phyloP scores from a whole-genome alignment of 768 basidiomycete species.

The Lactarius sp. region DNA sequence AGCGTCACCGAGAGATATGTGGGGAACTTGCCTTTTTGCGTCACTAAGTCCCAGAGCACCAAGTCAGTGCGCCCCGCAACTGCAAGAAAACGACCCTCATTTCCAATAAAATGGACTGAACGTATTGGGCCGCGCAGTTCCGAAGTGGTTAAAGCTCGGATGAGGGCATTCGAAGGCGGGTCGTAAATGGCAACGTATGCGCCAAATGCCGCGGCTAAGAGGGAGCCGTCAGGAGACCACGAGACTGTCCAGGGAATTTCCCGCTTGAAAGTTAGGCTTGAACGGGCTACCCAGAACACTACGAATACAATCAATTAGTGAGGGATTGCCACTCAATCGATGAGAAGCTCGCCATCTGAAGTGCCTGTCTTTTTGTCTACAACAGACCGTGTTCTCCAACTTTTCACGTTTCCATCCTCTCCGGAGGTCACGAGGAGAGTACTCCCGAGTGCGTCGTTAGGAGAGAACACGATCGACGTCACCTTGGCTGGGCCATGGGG shows the following conservation, averaged over 20 bases:
- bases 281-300: constrained; percentile 81
- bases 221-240: constrained; percentile 84
- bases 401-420: constrained; percentile 69
- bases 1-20: neutral
- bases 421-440: constrained; percentile 67
- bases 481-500: constrained; percentile 72
- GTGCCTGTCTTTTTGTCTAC: constrained; percentile 41
- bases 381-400: constrained; percentile 62
- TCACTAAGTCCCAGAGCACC: constrained; percentile 69
- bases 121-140: constrained; percentile 46
- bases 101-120: constrained; percentile 62
- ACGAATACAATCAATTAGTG: constrained; percentile 1
- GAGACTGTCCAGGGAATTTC: constrained; percentile 58
- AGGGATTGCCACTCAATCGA: neutral
- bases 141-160: constrained; percentile 50
- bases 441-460: constrained; percentile 33
- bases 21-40: constrained; percentile 48
- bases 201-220: constrained; percentile 71
- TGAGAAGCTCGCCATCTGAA: constrained; percentile 45
- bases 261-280: constrained; percentile 64
- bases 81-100: constrained; percentile 64
- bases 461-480: constrained; percentile 65
- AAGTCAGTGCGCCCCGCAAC: constrained; percentile 46
- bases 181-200: constrained; percentile 71
- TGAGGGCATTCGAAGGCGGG: constrained; percentile 52